These are phyloP conservation scores for Emergomyces orientalis DNA, from an alignment of 2,329 filamentous ascomycete genomes.

Conservation along the genomic window DNA sequence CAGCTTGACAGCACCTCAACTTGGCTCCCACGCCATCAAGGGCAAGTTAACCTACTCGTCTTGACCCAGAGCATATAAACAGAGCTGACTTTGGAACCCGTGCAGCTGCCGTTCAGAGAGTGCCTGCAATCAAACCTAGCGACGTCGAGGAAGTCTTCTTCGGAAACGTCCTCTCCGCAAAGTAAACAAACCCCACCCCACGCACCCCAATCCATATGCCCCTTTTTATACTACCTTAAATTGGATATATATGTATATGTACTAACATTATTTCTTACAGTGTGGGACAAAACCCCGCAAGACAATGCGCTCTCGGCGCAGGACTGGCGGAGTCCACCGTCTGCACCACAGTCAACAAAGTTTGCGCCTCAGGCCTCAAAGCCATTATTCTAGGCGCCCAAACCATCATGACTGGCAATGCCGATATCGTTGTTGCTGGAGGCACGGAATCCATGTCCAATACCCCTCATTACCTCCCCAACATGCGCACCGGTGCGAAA, in stretches of 20 bases:
- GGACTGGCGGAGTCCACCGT: slow-evolving; percentile 72
- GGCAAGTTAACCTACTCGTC: slow-evolving; percentile 43
- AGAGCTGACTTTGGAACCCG: slow-evolving; percentile 5
- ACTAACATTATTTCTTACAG: slow-evolving; percentile 39
- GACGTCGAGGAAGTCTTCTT: slow-evolving; percentile 96
- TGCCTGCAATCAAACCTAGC: slow-evolving; percentile 74
- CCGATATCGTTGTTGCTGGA: slow-evolving; percentile 83
- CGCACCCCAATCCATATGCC: background rate
- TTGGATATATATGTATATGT: background rate
- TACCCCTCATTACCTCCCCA: slow-evolving; percentile 87
- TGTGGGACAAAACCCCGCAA: slow-evolving; percentile 89
- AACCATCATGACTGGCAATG: slow-evolving; percentile 94
- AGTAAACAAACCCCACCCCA: slow-evolving; percentile 46
- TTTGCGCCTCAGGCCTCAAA: slow-evolving; percentile 92
- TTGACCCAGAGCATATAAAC: background rate
- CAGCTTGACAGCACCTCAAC: slow-evolving; percentile 72
- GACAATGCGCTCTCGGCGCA: slow-evolving; percentile 84
- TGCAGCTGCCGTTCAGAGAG: slow-evolving; percentile 68
- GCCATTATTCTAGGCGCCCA: slow-evolving; percentile 89
- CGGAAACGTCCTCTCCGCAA: slow-evolving; percentile 93
- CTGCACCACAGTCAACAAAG: slow-evolving; percentile 96
- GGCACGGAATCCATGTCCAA: slow-evolving; percentile 99
- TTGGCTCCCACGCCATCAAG: slow-evolving; percentile 89
- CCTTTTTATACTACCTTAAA: slow-evolving; percentile 5
- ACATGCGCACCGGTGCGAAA: slow-evolving; percentile 77